Evolutionary conservation across 2,329 filamentous ascomycete species (phyloP).

Genomic region (Teratosphaeria viscida): DNA sequence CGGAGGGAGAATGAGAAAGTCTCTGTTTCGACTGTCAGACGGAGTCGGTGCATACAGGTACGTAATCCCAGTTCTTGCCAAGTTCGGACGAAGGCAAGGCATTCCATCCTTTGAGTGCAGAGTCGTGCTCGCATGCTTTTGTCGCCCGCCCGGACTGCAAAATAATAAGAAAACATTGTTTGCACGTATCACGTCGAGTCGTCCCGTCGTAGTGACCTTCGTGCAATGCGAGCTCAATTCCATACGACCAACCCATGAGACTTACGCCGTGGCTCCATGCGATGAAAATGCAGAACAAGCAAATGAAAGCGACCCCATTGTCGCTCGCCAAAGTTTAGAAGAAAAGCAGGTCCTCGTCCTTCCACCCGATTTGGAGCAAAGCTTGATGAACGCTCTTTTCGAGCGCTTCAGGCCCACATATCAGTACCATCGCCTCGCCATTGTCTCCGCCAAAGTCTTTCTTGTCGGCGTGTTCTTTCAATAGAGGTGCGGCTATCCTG

Average conservation of each 20-base stretch:
- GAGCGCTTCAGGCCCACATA: conserved; percentile 69
- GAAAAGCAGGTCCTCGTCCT: conserved; percentile 61
- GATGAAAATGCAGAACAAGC: background rate
- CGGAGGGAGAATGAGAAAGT: background rate
- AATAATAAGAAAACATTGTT: background rate
- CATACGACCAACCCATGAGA: background rate
- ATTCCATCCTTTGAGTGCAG: background rate
- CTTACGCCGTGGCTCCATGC: background rate
- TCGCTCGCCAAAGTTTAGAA: conserved; percentile 41
- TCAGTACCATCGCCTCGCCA: conserved; percentile 52
- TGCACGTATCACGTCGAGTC: background rate
- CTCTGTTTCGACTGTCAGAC: background rate
- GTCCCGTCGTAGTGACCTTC: background rate
- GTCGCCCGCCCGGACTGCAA: background rate
- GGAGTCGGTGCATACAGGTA: background rate
- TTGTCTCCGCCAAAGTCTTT: conserved; percentile 18
- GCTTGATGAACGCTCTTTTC: conserved; percentile 55
- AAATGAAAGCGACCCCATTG: background rate
- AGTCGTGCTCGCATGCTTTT: background rate
- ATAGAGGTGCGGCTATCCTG: conserved; percentile 52
- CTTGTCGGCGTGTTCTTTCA: conserved; percentile 45
- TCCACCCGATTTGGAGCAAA: conserved; percentile 56
- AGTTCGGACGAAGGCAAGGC: background rate
- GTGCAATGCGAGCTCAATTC: background rate
- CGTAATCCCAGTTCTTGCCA: background rate